These are phyloP conservation scores for Neocatenulostroma microsporum DNA, from an alignment of 2,329 filamentous ascomycete genomes.

Conservation along the genomic window DNA sequence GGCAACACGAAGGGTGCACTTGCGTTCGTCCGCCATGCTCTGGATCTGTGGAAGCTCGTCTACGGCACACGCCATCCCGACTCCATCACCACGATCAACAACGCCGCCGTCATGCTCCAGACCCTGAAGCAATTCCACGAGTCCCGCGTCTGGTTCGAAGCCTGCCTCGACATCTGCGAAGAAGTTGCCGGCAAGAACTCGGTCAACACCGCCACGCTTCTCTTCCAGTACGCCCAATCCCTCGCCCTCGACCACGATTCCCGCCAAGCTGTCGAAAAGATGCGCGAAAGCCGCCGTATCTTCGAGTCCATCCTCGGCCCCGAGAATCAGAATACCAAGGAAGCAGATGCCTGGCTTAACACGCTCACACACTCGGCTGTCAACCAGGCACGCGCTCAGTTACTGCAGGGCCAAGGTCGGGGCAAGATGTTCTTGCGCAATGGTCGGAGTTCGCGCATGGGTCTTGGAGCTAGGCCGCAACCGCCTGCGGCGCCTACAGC, in stretches of 20 bases:
- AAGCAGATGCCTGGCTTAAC: constrained; percentile 93
- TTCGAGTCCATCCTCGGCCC: constrained; percentile 81
- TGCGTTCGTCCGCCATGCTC: constrained; percentile 80
- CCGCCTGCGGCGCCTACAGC: constrained; percentile 43
- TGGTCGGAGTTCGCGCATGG: constrained; percentile 46
- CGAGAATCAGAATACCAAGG: constrained; percentile 94
- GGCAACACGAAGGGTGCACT: constrained; percentile 87
- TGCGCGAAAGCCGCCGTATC: constrained; percentile 95
- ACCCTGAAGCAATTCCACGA: constrained; percentile 90
- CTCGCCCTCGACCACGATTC: constrained; percentile 92
- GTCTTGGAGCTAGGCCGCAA: constrained; percentile 52
- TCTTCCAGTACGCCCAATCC: constrained; percentile 95
- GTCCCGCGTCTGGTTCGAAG: constrained; percentile 94
- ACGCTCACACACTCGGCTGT: constrained; percentile 95
- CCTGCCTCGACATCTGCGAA: constrained; percentile 81
- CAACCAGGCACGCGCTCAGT: constrained; percentile 79
- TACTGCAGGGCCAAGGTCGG: constrained; percentile 19
- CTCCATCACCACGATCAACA: constrained; percentile 97
- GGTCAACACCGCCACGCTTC: constrained; percentile 85
- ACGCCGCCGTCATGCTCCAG: constrained; percentile 97
- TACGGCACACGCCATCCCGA: constrained; percentile 92
- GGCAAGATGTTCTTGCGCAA: constrained; percentile 20
- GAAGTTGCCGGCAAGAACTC: constrained; percentile 79
- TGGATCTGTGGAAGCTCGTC: constrained; percentile 94
- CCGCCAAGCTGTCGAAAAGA: constrained; percentile 81